phyloP scores from a whole-genome alignment of 306 rosid genomes.

The Erythrophleum fordii region DNA sequence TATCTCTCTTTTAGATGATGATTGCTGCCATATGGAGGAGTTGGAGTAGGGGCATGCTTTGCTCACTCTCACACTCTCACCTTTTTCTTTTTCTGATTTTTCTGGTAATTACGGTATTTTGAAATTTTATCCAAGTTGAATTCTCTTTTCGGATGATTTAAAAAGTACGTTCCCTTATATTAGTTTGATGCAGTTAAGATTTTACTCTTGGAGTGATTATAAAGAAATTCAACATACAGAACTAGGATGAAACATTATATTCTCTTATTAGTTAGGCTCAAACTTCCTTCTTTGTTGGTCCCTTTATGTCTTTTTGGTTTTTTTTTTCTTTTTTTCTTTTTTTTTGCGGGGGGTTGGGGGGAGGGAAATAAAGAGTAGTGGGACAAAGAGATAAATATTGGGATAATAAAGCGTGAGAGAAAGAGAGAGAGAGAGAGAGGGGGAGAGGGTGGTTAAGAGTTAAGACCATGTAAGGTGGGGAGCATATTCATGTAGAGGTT shows the following conservation, averaged over 20 bases:
- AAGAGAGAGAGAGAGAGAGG: constrained; percentile 25
- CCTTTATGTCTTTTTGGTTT: constrained; percentile 33
- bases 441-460: constrained; percentile 42
- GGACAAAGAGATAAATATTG: constrained; percentile 46
- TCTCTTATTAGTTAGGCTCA: neutral
- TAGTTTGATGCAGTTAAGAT: neutral
- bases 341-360: too few species aligned
- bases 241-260: neutral
- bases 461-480: constrained; percentile 94
- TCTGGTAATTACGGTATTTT: neutral
- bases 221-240: neutral
- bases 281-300: constrained; percentile 39
- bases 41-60: neutral
- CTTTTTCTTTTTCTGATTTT: neutral
- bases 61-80: constrained; percentile 34
- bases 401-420: constrained; percentile 42
- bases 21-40: constrained; percentile 66
- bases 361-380: constrained; percentile 17
- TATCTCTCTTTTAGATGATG: constrained; percentile 74
- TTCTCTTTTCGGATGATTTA: neutral
- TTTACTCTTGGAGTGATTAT: neutral
- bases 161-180: neutral
- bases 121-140: neutral
- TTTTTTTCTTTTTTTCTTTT: neutral
- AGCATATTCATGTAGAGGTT: constrained; percentile 80